Evolutionary conservation across 192 early-diverging fungal genomes (phyloP).

Genomic region (Entomortierella chlamydospora): DNA sequence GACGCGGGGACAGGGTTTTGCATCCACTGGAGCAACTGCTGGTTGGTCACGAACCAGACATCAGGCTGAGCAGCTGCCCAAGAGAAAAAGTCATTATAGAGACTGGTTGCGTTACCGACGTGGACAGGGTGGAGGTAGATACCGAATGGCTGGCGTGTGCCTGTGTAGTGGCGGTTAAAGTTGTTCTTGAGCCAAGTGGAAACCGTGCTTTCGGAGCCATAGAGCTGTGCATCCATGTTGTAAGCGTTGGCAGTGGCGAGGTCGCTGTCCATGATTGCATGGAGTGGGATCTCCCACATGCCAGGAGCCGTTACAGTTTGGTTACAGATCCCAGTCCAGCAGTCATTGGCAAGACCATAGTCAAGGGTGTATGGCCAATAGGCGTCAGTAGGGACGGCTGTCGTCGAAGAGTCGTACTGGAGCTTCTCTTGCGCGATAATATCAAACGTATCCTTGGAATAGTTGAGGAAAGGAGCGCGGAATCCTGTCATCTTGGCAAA

Average conservation of each 20-base stretch:
- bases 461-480: constrained; percentile 74
- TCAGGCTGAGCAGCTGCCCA: constrained; percentile 65
- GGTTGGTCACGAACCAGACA: constrained; percentile 79
- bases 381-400: constrained; percentile 58
- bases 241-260: constrained; percentile 17
- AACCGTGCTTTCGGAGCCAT: constrained; percentile 53
- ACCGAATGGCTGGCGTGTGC: constrained; percentile 67
- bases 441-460: constrained; percentile 59
- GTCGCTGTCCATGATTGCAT: constrained; percentile 58
- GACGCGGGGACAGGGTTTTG: constrained; percentile 80
- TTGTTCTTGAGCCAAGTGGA: constrained; percentile 63
- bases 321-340: constrained; percentile 65
- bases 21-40: constrained; percentile 80
- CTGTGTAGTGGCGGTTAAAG: constrained; percentile 65
- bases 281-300: constrained; percentile 78
- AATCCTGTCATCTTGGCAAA: constrained; percentile 68
- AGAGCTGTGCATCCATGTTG: constrained; percentile 64
- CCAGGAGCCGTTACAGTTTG: constrained; percentile 58
- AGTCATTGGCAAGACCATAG: constrained; percentile 71
- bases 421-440: constrained; percentile 58
- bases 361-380: constrained; percentile 80
- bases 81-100: constrained; percentile 64
- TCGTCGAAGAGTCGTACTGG: constrained; percentile 66
- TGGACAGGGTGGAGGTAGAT: constrained; percentile 59
- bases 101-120: constrained; percentile 37